Conservation (phyloP, 352 stramenopile genomes). For the Globisporangium rhizosaccharum region DNA sequence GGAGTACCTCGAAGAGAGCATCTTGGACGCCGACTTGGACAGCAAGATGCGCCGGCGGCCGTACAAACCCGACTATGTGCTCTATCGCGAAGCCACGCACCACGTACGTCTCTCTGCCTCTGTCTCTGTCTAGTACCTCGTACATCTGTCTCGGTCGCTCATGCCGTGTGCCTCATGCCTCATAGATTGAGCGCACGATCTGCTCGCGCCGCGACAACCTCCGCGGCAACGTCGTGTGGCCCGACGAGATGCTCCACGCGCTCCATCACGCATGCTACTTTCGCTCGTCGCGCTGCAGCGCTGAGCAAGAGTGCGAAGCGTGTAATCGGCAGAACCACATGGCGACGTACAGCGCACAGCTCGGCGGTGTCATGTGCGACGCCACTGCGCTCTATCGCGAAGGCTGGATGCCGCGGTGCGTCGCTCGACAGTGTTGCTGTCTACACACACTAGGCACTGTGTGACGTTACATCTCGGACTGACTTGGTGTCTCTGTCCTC, state of each 20-base stretch:
- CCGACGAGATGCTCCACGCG: conserved; percentile 55
- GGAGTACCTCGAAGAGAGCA: conserved; percentile 69
- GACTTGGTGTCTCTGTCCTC: not conserved
- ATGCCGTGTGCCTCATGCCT: not conserved
- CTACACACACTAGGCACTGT: not conserved
- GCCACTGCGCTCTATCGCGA: conserved; percentile 57
- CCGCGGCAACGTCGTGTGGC: conserved; percentile 63
- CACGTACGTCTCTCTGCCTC: conserved; percentile 38
- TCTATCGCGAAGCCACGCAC: conserved; percentile 49
- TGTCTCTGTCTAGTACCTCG: not conserved
- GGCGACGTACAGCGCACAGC: conserved; percentile 46
- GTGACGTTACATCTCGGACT: not conserved
- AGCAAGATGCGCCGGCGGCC: conserved; percentile 40
- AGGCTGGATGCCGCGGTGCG: conserved; percentile 59
- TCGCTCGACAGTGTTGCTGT: not conserved
- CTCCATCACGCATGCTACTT: conserved; percentile 39
- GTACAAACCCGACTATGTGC: conserved; percentile 29
- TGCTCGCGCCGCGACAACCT: conserved; percentile 68
- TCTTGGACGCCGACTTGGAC: conserved; percentile 58
- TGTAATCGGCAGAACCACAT: conserved; percentile 69
- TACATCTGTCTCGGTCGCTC: not conserved
- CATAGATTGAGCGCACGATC: conserved; percentile 66
- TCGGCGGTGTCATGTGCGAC: conserved; percentile 57
- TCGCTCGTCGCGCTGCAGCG: conserved; percentile 23
- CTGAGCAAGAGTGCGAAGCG: conserved; percentile 54